Evolutionary conservation across 2,329 filamentous ascomycete species (phyloP).

Genomic region (Epichloe gansuensis): DNA sequence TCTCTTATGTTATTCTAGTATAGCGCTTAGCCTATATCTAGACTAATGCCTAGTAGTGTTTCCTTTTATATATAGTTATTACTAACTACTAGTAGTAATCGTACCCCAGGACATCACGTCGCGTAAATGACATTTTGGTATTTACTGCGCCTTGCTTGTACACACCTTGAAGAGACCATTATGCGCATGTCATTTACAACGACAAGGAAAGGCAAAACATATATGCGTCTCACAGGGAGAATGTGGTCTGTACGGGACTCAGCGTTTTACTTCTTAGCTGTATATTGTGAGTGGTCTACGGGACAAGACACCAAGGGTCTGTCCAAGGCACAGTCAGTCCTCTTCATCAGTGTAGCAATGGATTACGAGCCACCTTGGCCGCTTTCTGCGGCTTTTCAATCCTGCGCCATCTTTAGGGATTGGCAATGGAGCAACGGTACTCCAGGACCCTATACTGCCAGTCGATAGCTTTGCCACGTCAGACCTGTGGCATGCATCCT

Average conservation of each 20-base stretch:
- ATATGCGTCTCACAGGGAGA: background rate
- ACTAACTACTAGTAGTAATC: too few species aligned
- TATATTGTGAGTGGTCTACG: conserved; percentile 3
- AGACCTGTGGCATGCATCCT: conserved; percentile 1
- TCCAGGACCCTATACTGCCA: background rate
- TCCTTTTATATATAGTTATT: too few species aligned
- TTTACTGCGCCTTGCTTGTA: too few species aligned
- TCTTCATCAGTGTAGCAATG: background rate
- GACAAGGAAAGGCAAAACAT: background rate
- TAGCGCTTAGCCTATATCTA: too few species aligned
- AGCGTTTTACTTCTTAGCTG: background rate
- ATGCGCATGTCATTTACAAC: too few species aligned
- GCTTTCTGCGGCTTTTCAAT: background rate
- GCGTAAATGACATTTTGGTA: too few species aligned
- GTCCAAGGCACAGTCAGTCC: background rate
- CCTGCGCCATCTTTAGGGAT: background rate
- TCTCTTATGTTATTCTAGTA: too few species aligned
- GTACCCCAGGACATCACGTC: too few species aligned
- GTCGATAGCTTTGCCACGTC: background rate
- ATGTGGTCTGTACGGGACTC: background rate
- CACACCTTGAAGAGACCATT: too few species aligned
- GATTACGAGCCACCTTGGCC: background rate
- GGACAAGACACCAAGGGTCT: background rate
- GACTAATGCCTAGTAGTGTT: too few species aligned
- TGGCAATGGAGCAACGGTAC: background rate